phyloP scores from a whole-genome alignment of 1,284 basidiomycete genomes.

The Puccinia coronata region DNA sequence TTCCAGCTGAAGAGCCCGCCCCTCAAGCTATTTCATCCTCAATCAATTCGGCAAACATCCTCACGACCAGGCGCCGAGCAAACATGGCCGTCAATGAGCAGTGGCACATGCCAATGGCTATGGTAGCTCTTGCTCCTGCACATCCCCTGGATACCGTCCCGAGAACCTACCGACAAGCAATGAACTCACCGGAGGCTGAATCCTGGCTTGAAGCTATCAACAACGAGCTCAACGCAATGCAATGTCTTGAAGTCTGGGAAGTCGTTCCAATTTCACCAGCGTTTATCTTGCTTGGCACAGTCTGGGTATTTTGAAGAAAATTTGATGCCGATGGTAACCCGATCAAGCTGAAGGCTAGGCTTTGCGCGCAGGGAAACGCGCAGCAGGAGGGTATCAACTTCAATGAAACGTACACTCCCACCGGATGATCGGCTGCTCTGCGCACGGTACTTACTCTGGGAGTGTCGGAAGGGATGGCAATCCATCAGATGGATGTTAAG shows the following conservation, averaged over 20 bases:
- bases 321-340: conserved; percentile 58
- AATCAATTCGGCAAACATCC: neutral
- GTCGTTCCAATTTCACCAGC: neutral
- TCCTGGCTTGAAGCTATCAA: neutral
- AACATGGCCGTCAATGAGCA: neutral
- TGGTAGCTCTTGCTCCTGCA: neutral
- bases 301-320: conserved; percentile 61
- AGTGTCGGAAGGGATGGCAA: conserved; percentile 56
- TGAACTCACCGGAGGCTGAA: neutral
- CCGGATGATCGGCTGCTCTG: conserved; percentile 59
- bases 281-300: conserved; percentile 54
- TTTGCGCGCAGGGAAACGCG: conserved; percentile 62
- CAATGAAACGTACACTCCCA: conserved; percentile 61
- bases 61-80: neutral
- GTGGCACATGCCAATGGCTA: neutral
- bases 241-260: neutral
- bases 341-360: conserved; percentile 59
- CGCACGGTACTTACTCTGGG: conserved; percentile 60
- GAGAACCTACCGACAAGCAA: neutral
- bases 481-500: conserved; percentile 61
- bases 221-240: neutral
- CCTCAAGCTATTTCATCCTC: neutral
- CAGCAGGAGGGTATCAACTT: conserved; percentile 62
- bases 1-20: neutral
- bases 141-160: neutral